Conservation (phyloP, 352 stramenopile genomes). For the Phytophthora citrophthora region DNA sequence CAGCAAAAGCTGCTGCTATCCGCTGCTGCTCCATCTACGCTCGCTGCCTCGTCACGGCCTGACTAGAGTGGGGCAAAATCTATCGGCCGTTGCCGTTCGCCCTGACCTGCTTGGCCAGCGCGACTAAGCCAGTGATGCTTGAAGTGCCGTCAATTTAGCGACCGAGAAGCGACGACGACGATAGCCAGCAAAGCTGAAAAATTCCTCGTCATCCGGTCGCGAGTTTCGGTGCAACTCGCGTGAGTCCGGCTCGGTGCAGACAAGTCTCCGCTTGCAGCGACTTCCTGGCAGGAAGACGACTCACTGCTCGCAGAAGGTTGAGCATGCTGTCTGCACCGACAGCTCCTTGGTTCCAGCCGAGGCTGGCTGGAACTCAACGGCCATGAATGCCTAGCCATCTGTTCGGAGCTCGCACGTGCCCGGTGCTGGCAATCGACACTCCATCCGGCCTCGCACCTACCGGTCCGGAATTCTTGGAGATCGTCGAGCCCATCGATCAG, state of each 20-base stretch:
- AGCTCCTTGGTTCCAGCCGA: constrained; percentile 25
- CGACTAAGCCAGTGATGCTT: constrained; percentile 26
- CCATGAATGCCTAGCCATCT: constrained; percentile 28
- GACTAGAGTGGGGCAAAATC: constrained; percentile 21
- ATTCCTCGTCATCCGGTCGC: constrained; percentile 41
- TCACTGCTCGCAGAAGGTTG: constrained; percentile 3
- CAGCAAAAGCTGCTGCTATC: constrained; percentile 5
- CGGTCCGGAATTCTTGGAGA: constrained; percentile 3
- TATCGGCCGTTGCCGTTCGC: neutral
- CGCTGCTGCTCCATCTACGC: constrained; percentile 21
- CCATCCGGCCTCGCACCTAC: constrained; percentile 5
- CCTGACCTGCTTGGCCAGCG: constrained; percentile 9
- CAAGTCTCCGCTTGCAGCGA: constrained; percentile 9
- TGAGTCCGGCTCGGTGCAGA: constrained; percentile 18
- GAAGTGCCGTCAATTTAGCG: constrained; percentile 24
- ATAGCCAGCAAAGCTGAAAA: constrained; percentile 30
- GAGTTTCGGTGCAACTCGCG: constrained; percentile 31
- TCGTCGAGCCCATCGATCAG: constrained; percentile 10
- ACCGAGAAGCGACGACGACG: constrained; percentile 2
- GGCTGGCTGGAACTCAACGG: constrained; percentile 15
- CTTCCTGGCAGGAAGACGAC: neutral
- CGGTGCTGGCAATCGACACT: constrained; percentile 32
- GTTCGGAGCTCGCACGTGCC: constrained; percentile 24
- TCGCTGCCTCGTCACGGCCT: constrained; percentile 28
- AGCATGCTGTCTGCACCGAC: constrained; percentile 23